Evolutionary conservation across 352 stramenopile species (phyloP), one percentile per base, ranked within the genome.

Genomic region (Pythium dissotocum): DNA sequence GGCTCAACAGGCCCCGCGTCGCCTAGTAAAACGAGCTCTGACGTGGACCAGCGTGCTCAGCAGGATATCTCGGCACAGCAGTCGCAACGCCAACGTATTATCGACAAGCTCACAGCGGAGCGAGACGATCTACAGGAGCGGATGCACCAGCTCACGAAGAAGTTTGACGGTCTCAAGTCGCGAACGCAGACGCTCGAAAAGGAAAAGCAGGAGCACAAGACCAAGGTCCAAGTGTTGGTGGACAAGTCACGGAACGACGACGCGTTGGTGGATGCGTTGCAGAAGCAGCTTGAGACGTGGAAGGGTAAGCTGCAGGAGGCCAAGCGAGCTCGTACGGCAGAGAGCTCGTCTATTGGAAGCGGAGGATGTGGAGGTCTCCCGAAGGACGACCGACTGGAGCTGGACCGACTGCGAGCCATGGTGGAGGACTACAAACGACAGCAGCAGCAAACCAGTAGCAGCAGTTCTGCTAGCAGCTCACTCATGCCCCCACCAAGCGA

Each of bases 211-310:
- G 83, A 94, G 28, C 78, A 72, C 33, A 88, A 83, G 32, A 69
- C 62, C 38, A 89, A 90, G 46, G 73, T 95, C 10, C 81, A 90
- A 48, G 66, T 93, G 8, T 63, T 95, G 1, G 75, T 93, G 16
- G 83, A 91, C 42, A 95, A 95, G 48, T 94, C 88, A 3, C 74
- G 76, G 35, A 95, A 83, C 59, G 88, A 95, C 58, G 88, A 95
- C 55, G 78, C 80, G 26, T 69, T 95, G 8, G 78, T 95, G 8
- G 88, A 95, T 51, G 85, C 81, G 4, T 65, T 95, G 58, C 86
- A 94, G 60, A 63, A 71, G 10, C 85, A 96, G 67, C 70, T 94
- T 4, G 85, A 81, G 65, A 77, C 72, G 16, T 91, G 74, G 80
- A 90, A 86, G 53, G 46, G 55, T 14, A 92, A 81, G 38, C 54